Evolutionary conservation across 2,329 filamentous ascomycete genomes (phyloP), one percentile per base, ranked within the genome.

Genomic region (Ceratocystis diversiconidia): DNA sequence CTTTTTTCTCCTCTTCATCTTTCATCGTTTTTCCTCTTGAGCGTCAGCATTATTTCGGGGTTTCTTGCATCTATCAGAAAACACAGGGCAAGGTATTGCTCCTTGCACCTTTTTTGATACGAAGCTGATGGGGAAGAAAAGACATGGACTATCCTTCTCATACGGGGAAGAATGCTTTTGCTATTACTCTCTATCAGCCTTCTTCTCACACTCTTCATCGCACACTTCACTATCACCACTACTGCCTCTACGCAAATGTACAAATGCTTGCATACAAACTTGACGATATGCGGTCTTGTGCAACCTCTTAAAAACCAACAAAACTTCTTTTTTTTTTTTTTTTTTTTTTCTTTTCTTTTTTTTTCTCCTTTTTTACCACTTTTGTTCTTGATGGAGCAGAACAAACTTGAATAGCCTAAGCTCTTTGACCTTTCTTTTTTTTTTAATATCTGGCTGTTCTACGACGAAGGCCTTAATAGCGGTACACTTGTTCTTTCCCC

Each of bases 61-160:
- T n/a, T 57, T 57, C 12, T 62, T 62, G 30, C 48, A 32, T 48
- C 36, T 28, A 28, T 46, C 25, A 15, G 30, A 44, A 62, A 48
- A 64, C 63, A 48, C 19, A 43, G 61, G 65, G 62, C 65, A 64
- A 55, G 65, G 65, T 67, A 67, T 64, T 67, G 65, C 65, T 67
- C 65, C 55, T 67, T 67, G 65, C 55, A 67, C 65, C 61, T 43
- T 32, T 32, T 62, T 57, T 32, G 52, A 30, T 41, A 41, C 28
- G 17, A 32, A 32, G 52, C 52, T 30, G 22, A 25, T 15, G 28
- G 25, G 4, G 12, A 19, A 50, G 48, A 12, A 25, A 8, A 8
- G 48, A 22, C 46, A 15, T 12, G 15, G 10, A 2, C 8, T 22
- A n/a, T 19, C 48, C 48, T 50, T 22, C 8, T 50, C 22, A 22